Base-by-base conservation (phyloP, 805 yeast species). In the Barnettozyma siamensis region DNA sequence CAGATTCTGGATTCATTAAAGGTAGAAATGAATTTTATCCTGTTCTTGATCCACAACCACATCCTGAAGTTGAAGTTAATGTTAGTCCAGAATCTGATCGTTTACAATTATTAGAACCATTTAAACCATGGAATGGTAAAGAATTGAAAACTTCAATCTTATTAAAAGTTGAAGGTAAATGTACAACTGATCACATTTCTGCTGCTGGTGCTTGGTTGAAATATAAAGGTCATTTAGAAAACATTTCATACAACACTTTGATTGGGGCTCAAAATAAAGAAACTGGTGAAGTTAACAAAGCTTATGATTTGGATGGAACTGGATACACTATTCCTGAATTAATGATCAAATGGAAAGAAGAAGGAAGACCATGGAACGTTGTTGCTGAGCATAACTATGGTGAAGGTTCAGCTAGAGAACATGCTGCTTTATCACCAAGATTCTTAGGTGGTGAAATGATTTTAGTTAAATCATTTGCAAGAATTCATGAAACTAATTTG, bases 171-270 rank as follows among this genome's bases (percentile, higher is more conserved):
- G 91, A 88, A 67, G 99, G 99, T 49, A 91, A 91, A 66, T 93
- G 98, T 73, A 91, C 99, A 32, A 91, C 99, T 30, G 99, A 91
- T 64, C 99, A 91, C 63, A 93, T 91, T 54, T 88, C 97, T 20
- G 98, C 98, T 39, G 99, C 99, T 35, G 99, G 99, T 59, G 94
- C 83, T 13, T 91, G 99, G 99, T 76, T 91, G 67, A 93, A 93
- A 72, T 91, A 93, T 71, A 93, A 93, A 70, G 99, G 99, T 32
- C 99, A 91, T 61, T 74, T 91, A 58, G 96, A 91, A 62, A 91
- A 91, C 68, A 93, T 91, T 53, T 64, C 29, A 26, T 76, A 93
- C 69, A 91, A 91, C 70, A 93, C 98, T 11, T 73, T 91, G 58
- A 91, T 91, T 55, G 98, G 99, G 49, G 99, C 98, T 17, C 93